Conservation (phyloP, 2,329 filamentous ascomycete genomes). For the Ascocoryne sarcoides region DNA sequence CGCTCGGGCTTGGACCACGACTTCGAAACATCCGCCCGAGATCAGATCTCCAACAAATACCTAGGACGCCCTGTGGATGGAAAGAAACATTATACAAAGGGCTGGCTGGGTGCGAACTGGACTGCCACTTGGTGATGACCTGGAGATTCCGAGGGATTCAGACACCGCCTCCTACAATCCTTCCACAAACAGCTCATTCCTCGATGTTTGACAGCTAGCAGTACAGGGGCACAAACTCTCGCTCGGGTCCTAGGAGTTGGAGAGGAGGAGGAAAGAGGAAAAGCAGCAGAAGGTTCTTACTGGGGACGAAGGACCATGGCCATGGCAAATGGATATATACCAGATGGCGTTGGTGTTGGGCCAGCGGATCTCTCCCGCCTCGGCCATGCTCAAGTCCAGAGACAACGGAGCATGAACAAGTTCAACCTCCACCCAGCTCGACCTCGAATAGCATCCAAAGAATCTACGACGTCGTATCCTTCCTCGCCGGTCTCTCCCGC, state of each 20-base stretch:
- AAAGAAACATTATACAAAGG: too few relatives aligned
- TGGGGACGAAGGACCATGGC: neutral
- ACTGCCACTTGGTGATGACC: neutral
- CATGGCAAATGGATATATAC: neutral
- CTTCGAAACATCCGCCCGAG: neutral
- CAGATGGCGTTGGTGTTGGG: neutral
- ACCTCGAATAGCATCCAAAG: conserved; percentile 18
- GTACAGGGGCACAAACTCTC: neutral
- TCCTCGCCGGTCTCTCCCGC: conserved; percentile 11
- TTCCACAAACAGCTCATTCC: neutral
- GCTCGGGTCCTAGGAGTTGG: neutral
- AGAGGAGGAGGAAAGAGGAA: neutral
- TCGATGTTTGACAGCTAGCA: neutral
- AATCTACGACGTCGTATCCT: conserved; percentile 11
- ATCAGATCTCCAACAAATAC: neutral
- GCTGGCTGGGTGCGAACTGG: too few relatives aligned
- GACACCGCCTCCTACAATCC: neutral
- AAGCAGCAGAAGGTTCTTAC: neutral
- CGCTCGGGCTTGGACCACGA: neutral
- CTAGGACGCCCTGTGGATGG: neutral
- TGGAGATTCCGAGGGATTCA: neutral
- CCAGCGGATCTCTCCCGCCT: neutral
- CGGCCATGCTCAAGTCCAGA: too few relatives aligned
- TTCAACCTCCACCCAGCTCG: conserved; percentile 23
- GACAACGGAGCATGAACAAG: conserved; percentile 23